phyloP scores from a whole-genome alignment of 768 basidiomycete genomes.

The Mycena indigotica region DNA sequence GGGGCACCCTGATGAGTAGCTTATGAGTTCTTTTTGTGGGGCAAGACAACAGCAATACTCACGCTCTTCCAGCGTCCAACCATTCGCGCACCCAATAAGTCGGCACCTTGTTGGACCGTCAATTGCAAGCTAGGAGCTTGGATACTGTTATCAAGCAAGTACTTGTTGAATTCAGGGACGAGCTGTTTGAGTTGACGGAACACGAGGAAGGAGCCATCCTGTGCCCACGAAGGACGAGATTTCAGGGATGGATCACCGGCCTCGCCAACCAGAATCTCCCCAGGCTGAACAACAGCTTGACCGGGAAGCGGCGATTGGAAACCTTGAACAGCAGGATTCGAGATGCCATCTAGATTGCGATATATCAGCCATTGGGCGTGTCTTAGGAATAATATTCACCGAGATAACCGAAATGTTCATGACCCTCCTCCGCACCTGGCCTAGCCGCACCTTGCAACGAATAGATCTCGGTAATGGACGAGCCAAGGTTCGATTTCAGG shows the following conservation, averaged over 20 bases:
- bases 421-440: constrained; percentile 23
- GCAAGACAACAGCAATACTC: not conserved
- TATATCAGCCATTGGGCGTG: no score
- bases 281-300: constrained; percentile 9
- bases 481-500: constrained; percentile 40
- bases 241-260: constrained; percentile 17
- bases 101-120: constrained; percentile 26
- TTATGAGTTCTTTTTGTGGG: not conserved
- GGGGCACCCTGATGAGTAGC: constrained; percentile 17
- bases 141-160: constrained; percentile 8
- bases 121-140: constrained; percentile 16
- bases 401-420: constrained; percentile 27
- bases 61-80: constrained; percentile 38
- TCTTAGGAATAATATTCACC: constrained; percentile 5
- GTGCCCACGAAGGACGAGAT: constrained; percentile 25
- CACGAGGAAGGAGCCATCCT: constrained; percentile 37
- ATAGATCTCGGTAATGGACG: constrained; percentile 15
- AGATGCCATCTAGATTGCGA: constrained; percentile 24
- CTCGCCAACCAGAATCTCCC: constrained; percentile 28
- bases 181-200: constrained; percentile 39
- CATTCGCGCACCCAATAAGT: constrained; percentile 34
- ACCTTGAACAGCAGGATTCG: constrained; percentile 19
- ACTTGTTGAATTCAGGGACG: constrained; percentile 35
- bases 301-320: constrained; percentile 19
- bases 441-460: constrained; percentile 22